Evolutionary conservation across 805 yeast genomes (phyloP).

Genomic region (Isabelozyma pseudorhagii): DNA sequence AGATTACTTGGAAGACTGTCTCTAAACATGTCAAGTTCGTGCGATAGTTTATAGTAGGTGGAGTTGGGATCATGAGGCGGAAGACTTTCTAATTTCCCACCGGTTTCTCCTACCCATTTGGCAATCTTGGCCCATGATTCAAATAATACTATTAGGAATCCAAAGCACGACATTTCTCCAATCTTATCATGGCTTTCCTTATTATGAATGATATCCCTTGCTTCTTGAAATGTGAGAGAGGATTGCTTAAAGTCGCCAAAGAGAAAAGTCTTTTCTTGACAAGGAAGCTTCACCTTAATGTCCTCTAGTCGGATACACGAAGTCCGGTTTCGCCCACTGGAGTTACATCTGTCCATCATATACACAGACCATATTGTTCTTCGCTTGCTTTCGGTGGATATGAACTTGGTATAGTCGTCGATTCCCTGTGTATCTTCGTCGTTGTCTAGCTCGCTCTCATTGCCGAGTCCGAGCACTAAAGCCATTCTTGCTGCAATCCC

Average conservation of each 20-base stretch:
- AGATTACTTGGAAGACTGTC: constrained; percentile 21
- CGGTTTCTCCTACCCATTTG: constrained; percentile 36
- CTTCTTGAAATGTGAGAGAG: constrained; percentile 11
- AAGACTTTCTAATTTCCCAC: constrained; percentile 21
- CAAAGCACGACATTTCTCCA: constrained; percentile 16
- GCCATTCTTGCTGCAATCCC: constrained; percentile 43
- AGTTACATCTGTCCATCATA: constrained; percentile 41
- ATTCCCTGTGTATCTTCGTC: constrained; percentile 2
- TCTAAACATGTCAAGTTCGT: constrained; percentile 18
- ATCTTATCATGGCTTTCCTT: constrained; percentile 4
- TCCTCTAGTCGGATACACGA: constrained; percentile 31
- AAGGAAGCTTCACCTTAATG: constrained; percentile 27
- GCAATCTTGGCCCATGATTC: constrained; percentile 37
- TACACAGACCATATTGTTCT: constrained; percentile 40
- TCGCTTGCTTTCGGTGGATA: constrained; percentile 27
- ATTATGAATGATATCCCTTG: constrained; percentile 7
- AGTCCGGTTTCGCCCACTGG: constrained; percentile 31
- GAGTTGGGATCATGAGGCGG: constrained; percentile 29
- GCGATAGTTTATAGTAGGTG: constrained; percentile 19
- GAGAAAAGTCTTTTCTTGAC: constrained; percentile 26
- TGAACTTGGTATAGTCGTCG: constrained; percentile 12
- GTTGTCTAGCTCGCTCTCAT: constrained; percentile 11
- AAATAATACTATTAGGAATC: constrained; percentile 27
- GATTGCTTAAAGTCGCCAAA: constrained; percentile 18
- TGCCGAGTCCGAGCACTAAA: constrained; percentile 26